Evolutionary conservation across 2,329 filamentous ascomycete species (phyloP).

Genomic region (Colletotrichum sp.): DNA sequence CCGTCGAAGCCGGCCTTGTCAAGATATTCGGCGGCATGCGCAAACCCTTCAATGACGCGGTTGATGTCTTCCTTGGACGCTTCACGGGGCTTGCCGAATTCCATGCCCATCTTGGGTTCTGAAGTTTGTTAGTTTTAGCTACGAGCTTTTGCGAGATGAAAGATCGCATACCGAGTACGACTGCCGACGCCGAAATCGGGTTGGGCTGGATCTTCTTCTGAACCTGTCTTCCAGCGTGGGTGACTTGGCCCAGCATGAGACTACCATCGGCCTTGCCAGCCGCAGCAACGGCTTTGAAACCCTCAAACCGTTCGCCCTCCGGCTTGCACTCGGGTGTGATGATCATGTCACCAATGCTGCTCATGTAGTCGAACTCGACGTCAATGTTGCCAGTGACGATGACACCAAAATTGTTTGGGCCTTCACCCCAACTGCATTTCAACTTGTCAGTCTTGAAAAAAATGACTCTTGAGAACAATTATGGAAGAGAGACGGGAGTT

Average conservation of each 20-base stretch:
- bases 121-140: neutral
- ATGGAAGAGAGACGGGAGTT: neutral
- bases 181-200: conserved; percentile 45
- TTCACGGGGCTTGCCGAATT: conserved; percentile 54
- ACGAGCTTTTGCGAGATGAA: too few species aligned
- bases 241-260: conserved; percentile 66
- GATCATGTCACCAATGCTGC: conserved; percentile 62
- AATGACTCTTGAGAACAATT: neutral
- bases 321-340: conserved; percentile 57
- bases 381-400: conserved; percentile 70
- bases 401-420: conserved; percentile 49
- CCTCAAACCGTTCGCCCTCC: conserved; percentile 64
- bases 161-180: conserved; percentile 32
- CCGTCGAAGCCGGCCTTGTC: conserved; percentile 67
- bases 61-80: conserved; percentile 61
- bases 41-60: conserved; percentile 63
- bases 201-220: conserved; percentile 33
- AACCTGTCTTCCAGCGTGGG: conserved; percentile 65
- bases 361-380: conserved; percentile 65
- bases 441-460: neutral
- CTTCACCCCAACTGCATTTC: conserved; percentile 58
- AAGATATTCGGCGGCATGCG: conserved; percentile 64
- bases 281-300: conserved; percentile 60
- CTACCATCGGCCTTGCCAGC: conserved; percentile 62
- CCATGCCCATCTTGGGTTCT: conserved; percentile 27